phyloP scores from a whole-genome alignment of 176 grass and related monocot genomes.

The Aegilops bicornis region DNA sequence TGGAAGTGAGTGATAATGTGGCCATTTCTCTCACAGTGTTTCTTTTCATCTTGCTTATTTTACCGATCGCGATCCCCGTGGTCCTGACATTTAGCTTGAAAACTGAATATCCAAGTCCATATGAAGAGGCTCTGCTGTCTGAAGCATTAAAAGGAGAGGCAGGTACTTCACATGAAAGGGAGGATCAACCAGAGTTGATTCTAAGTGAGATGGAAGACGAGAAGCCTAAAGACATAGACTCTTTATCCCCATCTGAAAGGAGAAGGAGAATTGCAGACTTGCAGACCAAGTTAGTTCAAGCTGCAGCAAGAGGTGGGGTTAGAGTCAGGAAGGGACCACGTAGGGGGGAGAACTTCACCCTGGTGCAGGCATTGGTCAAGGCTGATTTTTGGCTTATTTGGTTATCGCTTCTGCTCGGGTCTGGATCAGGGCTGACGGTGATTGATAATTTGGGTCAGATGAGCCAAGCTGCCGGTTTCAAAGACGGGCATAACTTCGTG shows the following conservation, averaged over 20 bases:
- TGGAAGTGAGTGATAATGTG: constrained; percentile 49
- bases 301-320: constrained; percentile 66
- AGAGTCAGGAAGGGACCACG: constrained; percentile 71
- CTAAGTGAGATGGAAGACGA: constrained; percentile 80
- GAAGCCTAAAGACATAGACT: constrained; percentile 61
- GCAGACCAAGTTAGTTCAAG: constrained; percentile 58
- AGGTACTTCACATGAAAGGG: constrained; percentile 50
- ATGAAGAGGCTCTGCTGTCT: constrained; percentile 58
- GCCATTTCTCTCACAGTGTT: constrained; percentile 48
- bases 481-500: constrained; percentile 68
- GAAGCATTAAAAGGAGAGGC: constrained; percentile 53
- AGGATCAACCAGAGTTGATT: constrained; percentile 61
- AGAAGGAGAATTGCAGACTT: constrained; percentile 66
- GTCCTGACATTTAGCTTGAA: constrained; percentile 63
- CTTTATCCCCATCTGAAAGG: constrained; percentile 61
- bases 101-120: constrained; percentile 39
- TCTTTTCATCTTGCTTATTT: constrained; percentile 63
- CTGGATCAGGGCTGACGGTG: constrained; percentile 81
- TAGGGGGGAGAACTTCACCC: constrained; percentile 85
- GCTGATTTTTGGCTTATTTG: constrained; percentile 98
- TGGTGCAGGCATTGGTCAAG: constrained; percentile 81
- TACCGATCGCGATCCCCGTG: constrained; percentile 60
- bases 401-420: constrained; percentile 72
- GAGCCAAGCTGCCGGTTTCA: constrained; percentile 79
- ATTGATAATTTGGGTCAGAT: constrained; percentile 96